Percentiles rank a stretch among this genome's conserved stretches.
These are phyloP conservation scores for Ormosia semicastrata DNA, from an alignment of 306 rosid species.

Conservation along the genomic window DNA sequence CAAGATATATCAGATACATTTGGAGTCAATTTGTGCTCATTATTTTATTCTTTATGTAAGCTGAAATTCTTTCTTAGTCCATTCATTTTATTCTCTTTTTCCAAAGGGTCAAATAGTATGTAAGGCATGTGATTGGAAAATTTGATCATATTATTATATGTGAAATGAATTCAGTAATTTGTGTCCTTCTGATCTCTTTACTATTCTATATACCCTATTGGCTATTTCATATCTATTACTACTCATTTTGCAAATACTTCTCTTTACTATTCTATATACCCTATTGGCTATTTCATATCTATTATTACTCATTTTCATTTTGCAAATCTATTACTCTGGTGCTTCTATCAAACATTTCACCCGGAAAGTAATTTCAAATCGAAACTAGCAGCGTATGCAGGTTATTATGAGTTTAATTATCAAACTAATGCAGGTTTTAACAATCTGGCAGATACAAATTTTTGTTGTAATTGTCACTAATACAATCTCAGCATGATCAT, in stretches of 20 bases:
- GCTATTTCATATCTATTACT: neutral
- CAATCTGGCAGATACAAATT: neutral
- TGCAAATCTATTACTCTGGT: too few relatives aligned
- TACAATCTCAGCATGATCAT: too few relatives aligned
- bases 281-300: neutral
- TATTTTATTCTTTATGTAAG: conserved; percentile 60
- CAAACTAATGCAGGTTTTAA: too few relatives aligned
- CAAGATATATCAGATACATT: conserved; percentile 25
- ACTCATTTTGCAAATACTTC: too few relatives aligned
- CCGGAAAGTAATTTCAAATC: neutral
- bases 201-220: neutral
- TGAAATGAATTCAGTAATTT: conserved; percentile 33
- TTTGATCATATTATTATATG: conserved; percentile 2
- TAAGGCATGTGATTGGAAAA: conserved; percentile 3
- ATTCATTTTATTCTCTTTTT: neutral
- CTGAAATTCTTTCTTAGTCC: conserved; percentile 44
- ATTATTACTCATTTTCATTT: too few relatives aligned
- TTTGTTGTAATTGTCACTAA: neutral
- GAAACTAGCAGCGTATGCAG: neutral
- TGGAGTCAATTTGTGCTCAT: conserved; percentile 45
- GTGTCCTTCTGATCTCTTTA: neutral
- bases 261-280: neutral
- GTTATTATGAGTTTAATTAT: too few relatives aligned
- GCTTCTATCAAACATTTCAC: too few relatives aligned
- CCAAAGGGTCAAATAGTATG: neutral